Evolutionary conservation across 108 stramenopile species (phyloP).

Genomic region (Ochromonas danica): DNA sequence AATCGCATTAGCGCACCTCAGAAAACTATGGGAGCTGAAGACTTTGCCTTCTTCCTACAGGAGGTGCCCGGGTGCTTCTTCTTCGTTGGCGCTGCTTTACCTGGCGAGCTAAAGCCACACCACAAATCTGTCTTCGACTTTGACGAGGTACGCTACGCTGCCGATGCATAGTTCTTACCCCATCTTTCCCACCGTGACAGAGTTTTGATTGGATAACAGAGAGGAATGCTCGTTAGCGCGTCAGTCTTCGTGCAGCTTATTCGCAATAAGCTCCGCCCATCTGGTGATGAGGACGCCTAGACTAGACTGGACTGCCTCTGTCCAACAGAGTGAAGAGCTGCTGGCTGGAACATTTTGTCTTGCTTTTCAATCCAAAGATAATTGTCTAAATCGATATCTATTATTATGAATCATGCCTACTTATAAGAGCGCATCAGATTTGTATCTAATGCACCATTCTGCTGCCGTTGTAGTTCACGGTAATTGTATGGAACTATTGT

Average conservation of each 20-base stretch:
- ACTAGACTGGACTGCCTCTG: too few relatives aligned
- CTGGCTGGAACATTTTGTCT: too few relatives aligned
- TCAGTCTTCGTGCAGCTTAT: conserved; percentile 30
- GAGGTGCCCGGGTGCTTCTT: conserved; percentile 34
- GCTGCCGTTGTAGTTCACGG: too few relatives aligned
- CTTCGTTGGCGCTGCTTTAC: conserved; percentile 30
- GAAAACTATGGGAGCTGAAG: conserved; percentile 88
- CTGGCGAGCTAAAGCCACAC: conserved; percentile 24
- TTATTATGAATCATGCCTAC: too few relatives aligned
- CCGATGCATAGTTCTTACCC: not conserved
- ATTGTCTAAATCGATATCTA: too few relatives aligned
- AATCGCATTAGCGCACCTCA: conserved; percentile 56
- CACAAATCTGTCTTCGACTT: conserved; percentile 39
- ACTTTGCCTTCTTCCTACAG: conserved; percentile 78
- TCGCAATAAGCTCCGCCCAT: conserved; percentile 13
- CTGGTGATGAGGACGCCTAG: too few relatives aligned
- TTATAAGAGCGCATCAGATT: too few relatives aligned
- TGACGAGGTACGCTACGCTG: conserved; percentile 36
- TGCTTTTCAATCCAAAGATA: too few relatives aligned
- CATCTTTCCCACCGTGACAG: not conserved
- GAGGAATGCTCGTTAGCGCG: conserved; percentile 2
- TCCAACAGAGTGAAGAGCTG: too few relatives aligned
- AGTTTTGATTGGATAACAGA: not conserved
- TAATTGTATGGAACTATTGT: too few relatives aligned
- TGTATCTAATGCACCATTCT: too few relatives aligned